phyloP scores from a whole-genome alignment of 345 rosid species.

The Populus alba region DNA sequence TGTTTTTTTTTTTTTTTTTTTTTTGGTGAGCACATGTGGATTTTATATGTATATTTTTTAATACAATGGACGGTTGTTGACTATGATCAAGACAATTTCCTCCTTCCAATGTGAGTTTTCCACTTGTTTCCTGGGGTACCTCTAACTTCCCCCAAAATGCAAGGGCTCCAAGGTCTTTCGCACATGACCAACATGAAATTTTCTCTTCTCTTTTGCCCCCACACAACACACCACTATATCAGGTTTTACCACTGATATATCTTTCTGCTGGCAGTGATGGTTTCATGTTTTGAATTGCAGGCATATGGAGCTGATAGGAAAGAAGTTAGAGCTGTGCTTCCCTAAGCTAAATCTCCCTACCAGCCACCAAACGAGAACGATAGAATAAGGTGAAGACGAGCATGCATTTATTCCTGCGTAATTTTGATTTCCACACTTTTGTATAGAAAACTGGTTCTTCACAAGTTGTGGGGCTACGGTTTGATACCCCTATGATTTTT shows the following conservation, averaged over 20 bases:
- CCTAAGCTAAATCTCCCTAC: constrained; percentile 27
- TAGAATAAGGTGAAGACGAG: constrained; percentile 19
- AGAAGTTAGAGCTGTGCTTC: constrained; percentile 69
- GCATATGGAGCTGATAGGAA: constrained; percentile 87
- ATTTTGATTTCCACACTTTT: constrained; percentile 13
- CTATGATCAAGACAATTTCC: not conserved
- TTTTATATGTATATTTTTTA: not conserved
- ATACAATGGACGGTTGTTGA: not conserved
- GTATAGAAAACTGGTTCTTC: constrained; percentile 20
- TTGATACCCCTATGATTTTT: not conserved
- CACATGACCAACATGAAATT: not conserved
- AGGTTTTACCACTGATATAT: not conserved
- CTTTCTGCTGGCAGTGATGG: not conserved
- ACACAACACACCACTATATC: not conserved
- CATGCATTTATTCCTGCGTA: not conserved
- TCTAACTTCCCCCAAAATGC: not conserved
- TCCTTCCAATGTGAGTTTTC: not conserved
- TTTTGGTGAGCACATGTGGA: not conserved
- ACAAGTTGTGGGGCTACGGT: constrained; percentile 9
- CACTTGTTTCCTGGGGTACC: not conserved
- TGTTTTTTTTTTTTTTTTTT: too few relatives aligned
- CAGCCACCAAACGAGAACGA: not conserved
- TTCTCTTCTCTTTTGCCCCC: not conserved
- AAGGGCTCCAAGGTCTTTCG: not conserved
- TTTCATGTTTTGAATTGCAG: constrained; percentile 35